phyloP scores from a whole-genome alignment of 164 flowering plant species.

The Macadamia tetraphylla region DNA sequence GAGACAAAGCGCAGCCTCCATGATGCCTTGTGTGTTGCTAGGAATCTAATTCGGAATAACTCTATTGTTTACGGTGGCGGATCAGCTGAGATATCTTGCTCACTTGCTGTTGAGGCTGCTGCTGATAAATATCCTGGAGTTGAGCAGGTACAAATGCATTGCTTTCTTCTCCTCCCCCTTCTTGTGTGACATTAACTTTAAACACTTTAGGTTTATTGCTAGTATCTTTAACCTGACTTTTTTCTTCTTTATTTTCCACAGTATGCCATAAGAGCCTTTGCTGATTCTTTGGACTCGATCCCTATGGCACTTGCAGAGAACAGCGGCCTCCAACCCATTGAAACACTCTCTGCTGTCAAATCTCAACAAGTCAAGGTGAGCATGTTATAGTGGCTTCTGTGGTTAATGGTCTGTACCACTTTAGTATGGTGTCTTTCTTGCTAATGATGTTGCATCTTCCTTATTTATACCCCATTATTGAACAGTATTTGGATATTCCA shows the following conservation, averaged over 20 bases:
- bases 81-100: constrained; percentile 93
- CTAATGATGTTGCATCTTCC: not conserved
- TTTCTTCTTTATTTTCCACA: constrained; percentile 23
- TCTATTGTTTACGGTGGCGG: constrained; percentile 99
- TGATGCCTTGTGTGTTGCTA: constrained; percentile 94
- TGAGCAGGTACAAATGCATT: constrained; percentile 62
- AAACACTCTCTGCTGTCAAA: constrained; percentile 88
- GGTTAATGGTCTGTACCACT: too few relatives aligned
- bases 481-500: not conserved
- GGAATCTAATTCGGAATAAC: constrained; percentile 88
- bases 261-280: constrained; percentile 96
- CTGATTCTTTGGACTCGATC: constrained; percentile 86
- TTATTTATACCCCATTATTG: not conserved
- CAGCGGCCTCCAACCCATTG: constrained; percentile 96
- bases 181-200: not conserved
- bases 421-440: not conserved
- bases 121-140: constrained; percentile 95
- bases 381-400: too few relatives aligned
- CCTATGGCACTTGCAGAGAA: constrained; percentile 99
- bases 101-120: constrained; percentile 94
- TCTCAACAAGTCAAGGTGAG: constrained; percentile 89
- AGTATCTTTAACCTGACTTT: not conserved
- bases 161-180: not conserved
- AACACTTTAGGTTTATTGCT: too few relatives aligned
- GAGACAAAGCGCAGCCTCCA: constrained; percentile 97